Percentiles rank a stretch among this genome's conserved stretches.
These are phyloP conservation scores for Emericellopsis atlantica DNA, from an alignment of 2,329 filamentous ascomycete genomes.

Conservation along the genomic window DNA sequence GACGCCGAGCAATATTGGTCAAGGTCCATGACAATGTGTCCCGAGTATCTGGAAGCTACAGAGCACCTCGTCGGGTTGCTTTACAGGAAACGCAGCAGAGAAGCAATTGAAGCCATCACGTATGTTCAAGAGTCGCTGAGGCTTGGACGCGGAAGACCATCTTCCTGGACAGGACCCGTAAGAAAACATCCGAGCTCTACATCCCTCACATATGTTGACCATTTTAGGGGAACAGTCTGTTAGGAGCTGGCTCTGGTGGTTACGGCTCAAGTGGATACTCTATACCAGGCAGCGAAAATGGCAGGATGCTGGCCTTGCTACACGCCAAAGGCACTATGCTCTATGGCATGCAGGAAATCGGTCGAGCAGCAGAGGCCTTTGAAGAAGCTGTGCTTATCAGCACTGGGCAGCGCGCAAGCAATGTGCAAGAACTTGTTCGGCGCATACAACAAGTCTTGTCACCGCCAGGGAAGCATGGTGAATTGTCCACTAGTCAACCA, in stretches of 20 bases:
- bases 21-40: constrained; percentile 68
- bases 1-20: constrained; percentile 84
- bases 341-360: constrained; percentile 76
- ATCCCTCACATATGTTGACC: neutral
- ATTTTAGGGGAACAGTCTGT: neutral
- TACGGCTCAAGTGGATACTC: constrained; percentile 37
- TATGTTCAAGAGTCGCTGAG: constrained; percentile 67
- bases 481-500: constrained; percentile 4
- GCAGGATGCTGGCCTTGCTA: constrained; percentile 81
- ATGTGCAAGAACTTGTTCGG: constrained; percentile 67
- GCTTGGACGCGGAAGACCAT: constrained; percentile 1
- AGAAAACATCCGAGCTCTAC: neutral
- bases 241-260: neutral
- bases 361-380: constrained; percentile 73
- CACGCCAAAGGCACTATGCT: constrained; percentile 99
- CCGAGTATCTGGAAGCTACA: constrained; percentile 85
- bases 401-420: constrained; percentile 54
- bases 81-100: constrained; percentile 69
- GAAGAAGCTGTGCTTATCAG: constrained; percentile 91
- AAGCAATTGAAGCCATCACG: constrained; percentile 80
- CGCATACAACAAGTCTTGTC: constrained; percentile 62
- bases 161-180: too few species aligned
- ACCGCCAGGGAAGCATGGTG: constrained; percentile 7
- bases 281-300: constrained; percentile 78
- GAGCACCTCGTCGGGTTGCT: constrained; percentile 86